Percentiles rank a stretch among this genome's conserved stretches.
Evolutionary conservation across 73 alveolate species (phyloP).

Genomic region (Loxodes magnus): DNA sequence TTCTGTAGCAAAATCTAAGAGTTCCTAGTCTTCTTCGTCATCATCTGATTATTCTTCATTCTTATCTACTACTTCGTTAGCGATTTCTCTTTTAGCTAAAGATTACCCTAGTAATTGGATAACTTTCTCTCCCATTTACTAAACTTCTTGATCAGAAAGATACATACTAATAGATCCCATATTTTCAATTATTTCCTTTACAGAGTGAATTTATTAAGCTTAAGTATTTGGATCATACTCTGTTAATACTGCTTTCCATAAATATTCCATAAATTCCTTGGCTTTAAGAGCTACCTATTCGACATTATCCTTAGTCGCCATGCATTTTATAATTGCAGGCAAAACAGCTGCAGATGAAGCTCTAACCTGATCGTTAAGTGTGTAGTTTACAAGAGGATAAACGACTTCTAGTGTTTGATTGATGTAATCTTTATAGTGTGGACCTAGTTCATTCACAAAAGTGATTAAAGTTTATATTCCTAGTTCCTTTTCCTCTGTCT

Average conservation of each 20-base stretch:
- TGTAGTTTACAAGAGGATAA: constrained; percentile 14
- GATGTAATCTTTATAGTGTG: constrained; percentile 23
- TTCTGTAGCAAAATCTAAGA: constrained; percentile 5
- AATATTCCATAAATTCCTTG: constrained; percentile 17
- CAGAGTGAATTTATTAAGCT: constrained; percentile 23
- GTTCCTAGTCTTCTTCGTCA: constrained; percentile 21
- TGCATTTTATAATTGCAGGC: constrained; percentile 31
- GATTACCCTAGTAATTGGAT: neutral
- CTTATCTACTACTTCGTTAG: constrained; percentile 19
- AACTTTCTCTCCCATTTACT: neutral
- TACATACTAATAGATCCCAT: constrained; percentile 7
- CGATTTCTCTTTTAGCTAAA: constrained; percentile 20
- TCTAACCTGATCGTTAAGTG: constrained; percentile 36
- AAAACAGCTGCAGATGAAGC: constrained; percentile 36
- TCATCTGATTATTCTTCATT: constrained; percentile 23
- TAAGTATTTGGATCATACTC: constrained; percentile 38
- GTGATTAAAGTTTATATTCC: constrained; percentile 47
- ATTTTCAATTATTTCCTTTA: constrained; percentile 24
- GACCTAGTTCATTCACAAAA: constrained; percentile 41
- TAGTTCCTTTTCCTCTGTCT: constrained; percentile 50
- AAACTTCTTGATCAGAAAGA: neutral
- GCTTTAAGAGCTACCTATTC: constrained; percentile 7
- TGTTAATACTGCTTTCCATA: constrained; percentile 20
- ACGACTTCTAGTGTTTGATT: constrained; percentile 31
- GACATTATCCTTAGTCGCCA: constrained; percentile 12